Percentiles rank a stretch among this genome's conserved stretches.
These are phyloP conservation scores for Leccinum ochraceum DNA, from an alignment of 768 basidiomycete species.

Conservation along the genomic window DNA sequence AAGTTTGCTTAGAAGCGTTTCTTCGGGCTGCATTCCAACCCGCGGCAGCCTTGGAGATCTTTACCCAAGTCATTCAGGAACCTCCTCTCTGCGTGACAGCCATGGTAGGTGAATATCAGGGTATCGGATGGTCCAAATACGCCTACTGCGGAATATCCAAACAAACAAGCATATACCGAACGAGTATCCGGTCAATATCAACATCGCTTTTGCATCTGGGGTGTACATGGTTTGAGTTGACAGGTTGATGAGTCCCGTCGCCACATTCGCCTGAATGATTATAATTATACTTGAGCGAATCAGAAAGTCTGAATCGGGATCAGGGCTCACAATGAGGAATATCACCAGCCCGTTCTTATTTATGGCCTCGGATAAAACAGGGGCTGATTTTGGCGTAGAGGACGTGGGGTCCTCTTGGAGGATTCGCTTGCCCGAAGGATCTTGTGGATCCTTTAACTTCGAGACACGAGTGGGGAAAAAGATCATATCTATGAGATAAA, in stretches of 20 bases:
- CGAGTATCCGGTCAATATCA: constrained; percentile 62
- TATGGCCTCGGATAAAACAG: constrained; percentile 70
- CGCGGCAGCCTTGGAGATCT: constrained; percentile 56
- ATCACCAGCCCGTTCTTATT: constrained; percentile 78
- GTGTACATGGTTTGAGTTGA: constrained; percentile 81
- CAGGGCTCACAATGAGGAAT: constrained; percentile 73
- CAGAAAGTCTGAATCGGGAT: neutral
- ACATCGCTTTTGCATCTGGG: constrained; percentile 54
- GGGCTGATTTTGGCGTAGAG: constrained; percentile 32
- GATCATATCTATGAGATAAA: constrained; percentile 71
- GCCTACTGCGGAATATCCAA: constrained; percentile 49
- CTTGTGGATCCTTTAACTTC: constrained; percentile 24
- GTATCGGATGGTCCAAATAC: constrained; percentile 34
- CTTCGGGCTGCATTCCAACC: constrained; percentile 63
- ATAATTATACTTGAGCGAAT: neutral
- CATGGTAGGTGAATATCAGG: neutral
- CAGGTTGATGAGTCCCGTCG: constrained; percentile 85
- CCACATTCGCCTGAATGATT: constrained; percentile 73
- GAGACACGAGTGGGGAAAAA: constrained; percentile 56
- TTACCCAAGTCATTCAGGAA: constrained; percentile 55
- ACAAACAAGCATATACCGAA: constrained; percentile 58
- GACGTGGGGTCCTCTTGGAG: constrained; percentile 26
- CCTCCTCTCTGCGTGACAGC: constrained; percentile 45
- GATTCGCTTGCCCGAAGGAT: constrained; percentile 28
- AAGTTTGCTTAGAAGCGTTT: neutral